These are phyloP conservation scores for Spathaspora girioi DNA, from an alignment of 805 yeast species.

Conservation along the genomic window DNA sequence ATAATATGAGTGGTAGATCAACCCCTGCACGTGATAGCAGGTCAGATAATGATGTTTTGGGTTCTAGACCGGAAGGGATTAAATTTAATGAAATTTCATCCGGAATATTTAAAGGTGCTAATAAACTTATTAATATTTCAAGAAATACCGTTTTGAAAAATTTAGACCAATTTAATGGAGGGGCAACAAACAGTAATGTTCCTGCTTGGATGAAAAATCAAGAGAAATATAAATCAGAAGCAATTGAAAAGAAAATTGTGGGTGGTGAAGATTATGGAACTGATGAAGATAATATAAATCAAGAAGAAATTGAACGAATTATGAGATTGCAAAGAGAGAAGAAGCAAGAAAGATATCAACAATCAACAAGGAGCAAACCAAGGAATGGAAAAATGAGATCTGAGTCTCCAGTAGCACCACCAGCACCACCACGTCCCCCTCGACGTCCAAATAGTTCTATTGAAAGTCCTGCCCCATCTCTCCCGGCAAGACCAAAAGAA, in stretches of 20 bases:
- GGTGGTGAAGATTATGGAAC: constrained; percentile 46
- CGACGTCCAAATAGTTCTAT: not conserved
- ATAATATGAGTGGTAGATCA: constrained; percentile 27
- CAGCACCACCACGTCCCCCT: constrained; percentile 8
- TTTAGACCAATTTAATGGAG: constrained; percentile 49
- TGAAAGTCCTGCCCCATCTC: not conserved
- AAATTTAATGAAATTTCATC: constrained; percentile 51
- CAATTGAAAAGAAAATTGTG: constrained; percentile 26
- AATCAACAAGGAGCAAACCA: constrained; percentile 14
- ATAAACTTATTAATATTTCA: constrained; percentile 55
- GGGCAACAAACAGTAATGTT: constrained; percentile 21
- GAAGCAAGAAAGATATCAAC: constrained; percentile 29
- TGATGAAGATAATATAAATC: constrained; percentile 45
- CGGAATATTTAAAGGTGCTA: constrained; percentile 58
- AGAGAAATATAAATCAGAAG: constrained; percentile 41
- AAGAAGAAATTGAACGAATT: constrained; percentile 36
- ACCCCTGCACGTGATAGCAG: not conserved
- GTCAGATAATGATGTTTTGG: constrained; percentile 1
- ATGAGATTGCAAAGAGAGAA: constrained; percentile 34
- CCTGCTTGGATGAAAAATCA: constrained; percentile 80
- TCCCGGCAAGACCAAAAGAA: not conserved
- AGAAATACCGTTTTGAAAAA: constrained; percentile 59
- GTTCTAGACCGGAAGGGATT: constrained; percentile 13
- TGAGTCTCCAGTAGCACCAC: constrained; percentile 1
- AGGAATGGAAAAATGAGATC: not conserved